A percentile compares a stretch with the other conserved stretches of the same genome.
These are phyloP conservation scores for Thraustochytrium sp. DNA, from an alignment of 352 stramenopile species.

Conservation along the genomic window DNA sequence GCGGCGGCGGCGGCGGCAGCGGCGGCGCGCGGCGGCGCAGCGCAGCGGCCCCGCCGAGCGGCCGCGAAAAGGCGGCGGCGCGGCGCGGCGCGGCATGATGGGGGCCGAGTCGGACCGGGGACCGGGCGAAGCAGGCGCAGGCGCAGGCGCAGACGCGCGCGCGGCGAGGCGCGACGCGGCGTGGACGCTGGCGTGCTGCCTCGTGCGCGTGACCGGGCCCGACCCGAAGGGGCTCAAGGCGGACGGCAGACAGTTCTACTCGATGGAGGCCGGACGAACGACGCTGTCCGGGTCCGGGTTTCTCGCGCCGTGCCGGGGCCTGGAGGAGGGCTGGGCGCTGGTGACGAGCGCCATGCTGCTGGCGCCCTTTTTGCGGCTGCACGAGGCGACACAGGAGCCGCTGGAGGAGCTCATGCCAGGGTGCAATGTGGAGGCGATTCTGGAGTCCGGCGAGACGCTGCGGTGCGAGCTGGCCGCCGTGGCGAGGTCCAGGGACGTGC, in stretches of 20 bases:
- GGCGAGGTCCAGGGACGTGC: not conserved
- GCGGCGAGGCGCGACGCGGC: not conserved
- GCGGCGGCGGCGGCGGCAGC: too few species aligned
- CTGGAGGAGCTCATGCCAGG: not conserved
- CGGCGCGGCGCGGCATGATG: too few species aligned
- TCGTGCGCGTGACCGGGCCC: conserved; percentile 1
- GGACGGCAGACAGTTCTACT: not conserved
- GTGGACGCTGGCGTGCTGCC: too few species aligned
- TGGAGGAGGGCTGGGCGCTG: not conserved
- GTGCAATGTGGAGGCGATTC: not conserved
- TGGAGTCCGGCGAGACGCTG: not conserved
- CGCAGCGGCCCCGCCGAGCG: too few species aligned
- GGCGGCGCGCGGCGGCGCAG: too few species aligned
- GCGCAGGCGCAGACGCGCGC: too few species aligned
- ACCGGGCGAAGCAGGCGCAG: too few species aligned
- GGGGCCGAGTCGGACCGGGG: too few species aligned
- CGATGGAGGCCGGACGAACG: conserved; percentile 14
- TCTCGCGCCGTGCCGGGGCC: not conserved
- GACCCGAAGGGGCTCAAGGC: conserved; percentile 14
- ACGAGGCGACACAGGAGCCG: not conserved
- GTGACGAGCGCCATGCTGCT: conserved; percentile 30
- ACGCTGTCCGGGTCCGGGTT: conserved; percentile 19
- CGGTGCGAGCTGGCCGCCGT: not conserved
- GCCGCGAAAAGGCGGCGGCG: too few species aligned
- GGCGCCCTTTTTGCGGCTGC: not conserved